Percentiles rank a stretch among this genome's conserved stretches.
phyloP scores from a whole-genome alignment of 768 basidiomycete genomes.

The Lactarius deliciosus region DNA sequence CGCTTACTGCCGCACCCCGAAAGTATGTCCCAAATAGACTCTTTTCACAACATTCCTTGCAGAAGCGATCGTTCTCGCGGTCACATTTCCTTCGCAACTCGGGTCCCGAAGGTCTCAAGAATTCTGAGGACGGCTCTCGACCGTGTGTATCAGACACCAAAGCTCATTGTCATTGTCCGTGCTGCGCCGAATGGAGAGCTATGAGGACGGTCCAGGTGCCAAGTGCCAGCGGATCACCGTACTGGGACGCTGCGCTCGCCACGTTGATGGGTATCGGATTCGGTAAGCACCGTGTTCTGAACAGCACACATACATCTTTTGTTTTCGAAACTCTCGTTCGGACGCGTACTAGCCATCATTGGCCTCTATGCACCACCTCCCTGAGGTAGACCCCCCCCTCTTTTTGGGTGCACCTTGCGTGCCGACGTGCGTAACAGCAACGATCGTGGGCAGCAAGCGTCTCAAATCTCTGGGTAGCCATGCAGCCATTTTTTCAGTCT shows the following conservation, averaged over 20 bases:
- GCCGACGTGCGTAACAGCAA: neutral
- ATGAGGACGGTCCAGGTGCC: neutral
- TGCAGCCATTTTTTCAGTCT: neutral
- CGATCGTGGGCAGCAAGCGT: neutral
- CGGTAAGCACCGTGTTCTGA: slow-evolving; percentile 27
- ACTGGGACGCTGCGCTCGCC: slow-evolving; percentile 23
- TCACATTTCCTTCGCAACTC: slow-evolving; percentile 2
- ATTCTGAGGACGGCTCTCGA: neutral
- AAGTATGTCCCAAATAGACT: neutral
- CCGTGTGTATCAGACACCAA: neutral
- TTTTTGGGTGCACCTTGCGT: neutral
- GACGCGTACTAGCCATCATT: neutral
- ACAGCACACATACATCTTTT: neutral
- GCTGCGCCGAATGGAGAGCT: neutral
- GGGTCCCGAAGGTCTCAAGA: neutral
- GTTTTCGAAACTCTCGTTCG: neutral
- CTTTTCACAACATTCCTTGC: neutral
- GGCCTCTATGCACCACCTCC: neutral
- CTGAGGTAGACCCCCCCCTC: neutral
- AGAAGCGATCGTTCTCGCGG: slow-evolving; percentile 5
- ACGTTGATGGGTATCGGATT: slow-evolving; percentile 29
- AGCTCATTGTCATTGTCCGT: neutral
- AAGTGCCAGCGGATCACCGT: slow-evolving; percentile 22
- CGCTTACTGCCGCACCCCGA: neutral
- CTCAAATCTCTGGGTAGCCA: neutral